Percentiles rank a stretch among this genome's conserved stretches.
Conservation (phyloP, 1,284 basidiomycete species). For the Microbotryomycetes sp. region DNA sequence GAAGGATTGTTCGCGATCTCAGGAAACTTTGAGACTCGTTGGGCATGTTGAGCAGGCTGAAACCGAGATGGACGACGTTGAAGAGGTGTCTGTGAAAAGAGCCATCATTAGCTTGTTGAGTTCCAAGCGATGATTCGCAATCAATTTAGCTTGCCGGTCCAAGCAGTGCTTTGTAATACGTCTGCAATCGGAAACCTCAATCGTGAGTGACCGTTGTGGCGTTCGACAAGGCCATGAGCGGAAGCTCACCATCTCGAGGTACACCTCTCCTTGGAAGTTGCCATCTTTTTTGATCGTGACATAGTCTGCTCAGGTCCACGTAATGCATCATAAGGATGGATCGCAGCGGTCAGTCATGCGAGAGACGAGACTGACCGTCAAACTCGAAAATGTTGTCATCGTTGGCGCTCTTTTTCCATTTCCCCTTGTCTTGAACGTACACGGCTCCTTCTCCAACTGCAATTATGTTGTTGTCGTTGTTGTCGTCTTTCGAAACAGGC, state of each 20-base stretch:
- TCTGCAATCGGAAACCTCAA: not conserved
- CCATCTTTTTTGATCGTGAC: slow-evolving; percentile 6
- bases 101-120: no score
- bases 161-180: not conserved
- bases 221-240: not conserved
- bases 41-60: not conserved
- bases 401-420: slow-evolving; percentile 1
- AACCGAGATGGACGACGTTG: not conserved
- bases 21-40: not conserved
- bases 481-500: no score
- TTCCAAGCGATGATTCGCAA: no score
- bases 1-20: not conserved
- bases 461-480: not conserved
- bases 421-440: slow-evolving; percentile 6
- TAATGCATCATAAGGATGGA: not conserved
- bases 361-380: slow-evolving; percentile 25
- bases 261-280: slow-evolving; percentile 17
- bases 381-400: slow-evolving; percentile 6
- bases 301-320: slow-evolving; percentile 6
- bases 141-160: not conserved
- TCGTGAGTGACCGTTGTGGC: not conserved
- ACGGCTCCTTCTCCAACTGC: not conserved
- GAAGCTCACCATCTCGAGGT: slow-evolving; percentile 9
- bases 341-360: no score
- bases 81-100: not conserved